Evolutionary conservation across 2,329 filamentous ascomycete species (phyloP).

Genomic region (Coniochaeta sp.): DNA sequence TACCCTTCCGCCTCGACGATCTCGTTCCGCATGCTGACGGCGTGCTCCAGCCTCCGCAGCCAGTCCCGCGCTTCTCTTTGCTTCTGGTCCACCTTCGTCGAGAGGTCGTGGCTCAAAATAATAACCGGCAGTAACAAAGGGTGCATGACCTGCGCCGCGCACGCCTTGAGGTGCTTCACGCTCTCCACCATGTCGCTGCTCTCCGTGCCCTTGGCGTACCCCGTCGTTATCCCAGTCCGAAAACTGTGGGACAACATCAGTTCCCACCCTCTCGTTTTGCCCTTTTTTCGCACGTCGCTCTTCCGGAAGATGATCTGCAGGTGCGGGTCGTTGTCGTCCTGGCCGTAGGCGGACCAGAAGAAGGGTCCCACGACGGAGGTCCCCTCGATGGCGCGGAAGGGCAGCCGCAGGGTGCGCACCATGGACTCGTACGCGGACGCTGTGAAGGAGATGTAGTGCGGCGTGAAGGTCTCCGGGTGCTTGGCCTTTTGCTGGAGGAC

Average conservation of each 20-base stretch:
- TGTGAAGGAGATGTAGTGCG: constrained; percentile 45
- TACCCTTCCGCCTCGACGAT: constrained; percentile 50
- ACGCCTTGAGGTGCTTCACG: constrained; percentile 43
- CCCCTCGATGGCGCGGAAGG: constrained; percentile 51
- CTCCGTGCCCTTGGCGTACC: constrained; percentile 54
- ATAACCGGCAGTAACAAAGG: constrained; percentile 53
- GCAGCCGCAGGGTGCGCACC: constrained; percentile 46
- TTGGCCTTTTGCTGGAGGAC: constrained; percentile 49
- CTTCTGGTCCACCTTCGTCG: constrained; percentile 48
- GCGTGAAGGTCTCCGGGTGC: constrained; percentile 51
- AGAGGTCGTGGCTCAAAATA: constrained; percentile 51
- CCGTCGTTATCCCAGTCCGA: constrained; percentile 47
- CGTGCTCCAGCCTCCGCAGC: constrained; percentile 54
- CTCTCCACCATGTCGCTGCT: constrained; percentile 45
- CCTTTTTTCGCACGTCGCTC: constrained; percentile 60
- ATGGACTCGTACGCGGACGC: constrained; percentile 46
- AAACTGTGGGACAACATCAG: constrained; percentile 55
- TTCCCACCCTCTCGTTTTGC: constrained; percentile 57
- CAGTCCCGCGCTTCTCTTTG: constrained; percentile 57
- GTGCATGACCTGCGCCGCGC: constrained; percentile 43
- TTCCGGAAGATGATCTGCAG: constrained; percentile 59
- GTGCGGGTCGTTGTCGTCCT: constrained; percentile 49
- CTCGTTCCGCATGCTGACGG: constrained; percentile 53
- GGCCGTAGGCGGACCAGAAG: constrained; percentile 53
- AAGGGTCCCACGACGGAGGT: constrained; percentile 54